Conservation (phyloP, 2,329 filamentous ascomycete species). For the Whalleya microplaca region DNA sequence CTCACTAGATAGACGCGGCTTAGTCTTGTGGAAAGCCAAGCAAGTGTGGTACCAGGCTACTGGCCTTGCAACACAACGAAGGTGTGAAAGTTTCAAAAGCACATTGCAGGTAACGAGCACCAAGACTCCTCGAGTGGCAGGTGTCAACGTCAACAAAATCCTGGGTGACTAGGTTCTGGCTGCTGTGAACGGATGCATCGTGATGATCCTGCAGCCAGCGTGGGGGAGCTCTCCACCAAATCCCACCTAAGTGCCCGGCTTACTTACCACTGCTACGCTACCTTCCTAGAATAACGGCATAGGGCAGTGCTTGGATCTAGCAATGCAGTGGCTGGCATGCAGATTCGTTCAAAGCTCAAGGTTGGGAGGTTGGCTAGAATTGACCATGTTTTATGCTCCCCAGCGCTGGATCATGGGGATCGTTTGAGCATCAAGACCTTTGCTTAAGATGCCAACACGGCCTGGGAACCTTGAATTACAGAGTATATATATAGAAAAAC, state of each 20-base stretch:
- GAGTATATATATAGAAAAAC: neutral
- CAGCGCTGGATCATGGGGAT: neutral
- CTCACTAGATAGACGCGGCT: neutral
- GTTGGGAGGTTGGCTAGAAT: neutral
- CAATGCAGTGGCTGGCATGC: neutral
- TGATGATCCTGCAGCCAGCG: slow-evolving; percentile 13
- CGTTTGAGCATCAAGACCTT: neutral
- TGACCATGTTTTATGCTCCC: neutral
- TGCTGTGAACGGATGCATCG: slow-evolving; percentile 8
- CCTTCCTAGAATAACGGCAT: slow-evolving; percentile 18
- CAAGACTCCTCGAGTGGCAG: slow-evolving; percentile 20
- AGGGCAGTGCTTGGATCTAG: slow-evolving; percentile 11
- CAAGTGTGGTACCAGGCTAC: slow-evolving; percentile 10
- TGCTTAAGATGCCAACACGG: neutral
- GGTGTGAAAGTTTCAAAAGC: slow-evolving; percentile 13
- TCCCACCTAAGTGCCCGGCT: slow-evolving; percentile 5
- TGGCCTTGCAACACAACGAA: slow-evolving; percentile 9
- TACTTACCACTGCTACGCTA: slow-evolving; percentile 8
- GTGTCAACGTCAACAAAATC: slow-evolving; percentile 19
- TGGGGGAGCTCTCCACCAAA: slow-evolving; percentile 6
- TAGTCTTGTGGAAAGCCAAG: neutral
- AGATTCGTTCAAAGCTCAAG: neutral
- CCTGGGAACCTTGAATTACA: neutral
- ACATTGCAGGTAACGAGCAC: slow-evolving; percentile 13
- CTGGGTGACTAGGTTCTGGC: slow-evolving; percentile 12